Evolutionary conservation across 768 basidiomycete species (phyloP).

Genomic region (Suillus paluster): DNA sequence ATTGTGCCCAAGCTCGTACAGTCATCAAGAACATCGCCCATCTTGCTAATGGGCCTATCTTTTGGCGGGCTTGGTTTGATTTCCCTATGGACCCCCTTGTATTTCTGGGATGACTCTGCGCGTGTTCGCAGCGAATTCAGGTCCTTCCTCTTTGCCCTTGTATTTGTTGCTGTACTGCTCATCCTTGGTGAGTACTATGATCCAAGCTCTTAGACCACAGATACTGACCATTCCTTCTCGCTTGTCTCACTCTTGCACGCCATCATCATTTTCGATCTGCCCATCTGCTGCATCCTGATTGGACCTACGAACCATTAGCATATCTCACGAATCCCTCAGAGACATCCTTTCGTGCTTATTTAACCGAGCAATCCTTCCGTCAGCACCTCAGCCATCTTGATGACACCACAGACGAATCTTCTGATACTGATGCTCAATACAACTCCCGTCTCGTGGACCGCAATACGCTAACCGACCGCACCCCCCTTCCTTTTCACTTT

Average conservation of each 20-base stretch:
- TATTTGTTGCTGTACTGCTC: conserved; percentile 69
- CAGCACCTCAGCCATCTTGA: conserved; percentile 90
- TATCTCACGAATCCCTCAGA: conserved; percentile 96
- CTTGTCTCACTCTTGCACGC: neutral
- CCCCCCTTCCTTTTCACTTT: conserved; percentile 68
- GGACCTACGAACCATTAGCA: conserved; percentile 52
- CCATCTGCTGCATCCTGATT: conserved; percentile 11
- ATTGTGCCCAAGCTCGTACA: conserved; percentile 37
- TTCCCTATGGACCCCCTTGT: conserved; percentile 58
- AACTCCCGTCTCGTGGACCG: conserved; percentile 29
- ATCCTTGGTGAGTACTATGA: conserved; percentile 64
- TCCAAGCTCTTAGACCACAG: conserved; percentile 2
- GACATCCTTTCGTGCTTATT: conserved; percentile 89
- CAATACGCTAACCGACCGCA: conserved; percentile 25
- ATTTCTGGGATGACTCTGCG: conserved; percentile 53
- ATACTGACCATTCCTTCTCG: neutral
- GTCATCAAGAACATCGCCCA: conserved; percentile 50
- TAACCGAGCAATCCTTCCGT: conserved; percentile 97
- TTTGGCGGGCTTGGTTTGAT: conserved; percentile 64
- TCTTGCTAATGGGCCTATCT: conserved; percentile 69
- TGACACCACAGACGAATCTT: conserved; percentile 59
- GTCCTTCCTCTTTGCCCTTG: conserved; percentile 70
- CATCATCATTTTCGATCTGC: conserved; percentile 17
- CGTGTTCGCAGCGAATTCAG: conserved; percentile 65
- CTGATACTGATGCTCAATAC: conserved; percentile 37